Conservation (phyloP, 257 asterid genomes). For the Leonotis leonurus region DNA sequence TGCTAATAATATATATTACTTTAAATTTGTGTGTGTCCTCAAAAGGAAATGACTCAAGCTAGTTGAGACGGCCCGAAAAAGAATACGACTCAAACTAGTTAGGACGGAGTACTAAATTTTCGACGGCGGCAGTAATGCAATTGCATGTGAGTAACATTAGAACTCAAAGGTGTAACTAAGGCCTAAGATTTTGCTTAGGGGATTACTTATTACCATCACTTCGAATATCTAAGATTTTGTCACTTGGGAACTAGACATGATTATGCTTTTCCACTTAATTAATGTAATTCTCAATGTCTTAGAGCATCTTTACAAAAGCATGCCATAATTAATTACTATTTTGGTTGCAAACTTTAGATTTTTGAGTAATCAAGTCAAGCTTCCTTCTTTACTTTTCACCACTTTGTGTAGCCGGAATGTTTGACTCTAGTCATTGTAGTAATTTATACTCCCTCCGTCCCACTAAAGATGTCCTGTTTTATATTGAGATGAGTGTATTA, state of each 20-base stretch:
- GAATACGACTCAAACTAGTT: too few relatives aligned
- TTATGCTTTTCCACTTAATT: conserved; percentile 3
- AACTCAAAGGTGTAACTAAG: neutral
- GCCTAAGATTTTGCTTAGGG: neutral
- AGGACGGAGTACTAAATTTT: too few relatives aligned
- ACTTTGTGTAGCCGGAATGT: neutral
- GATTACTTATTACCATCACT: neutral
- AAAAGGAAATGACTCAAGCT: too few relatives aligned
- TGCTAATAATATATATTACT: too few relatives aligned
- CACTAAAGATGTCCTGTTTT: too few relatives aligned
- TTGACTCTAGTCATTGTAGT: neutral
- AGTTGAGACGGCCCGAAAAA: too few relatives aligned
- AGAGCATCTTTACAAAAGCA: conserved; percentile 13
- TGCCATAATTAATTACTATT: conserved; percentile 3
- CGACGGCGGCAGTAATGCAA: conserved; percentile 1
- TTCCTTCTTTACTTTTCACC: neutral
- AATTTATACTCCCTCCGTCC: too few relatives aligned
- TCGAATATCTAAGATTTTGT: conserved; percentile 11
- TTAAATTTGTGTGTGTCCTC: too few relatives aligned
- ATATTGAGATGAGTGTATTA: too few relatives aligned
- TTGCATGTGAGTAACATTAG: neutral
- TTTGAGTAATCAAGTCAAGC: neutral
- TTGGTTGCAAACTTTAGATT: neutral
- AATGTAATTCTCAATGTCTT: conserved; percentile 11
- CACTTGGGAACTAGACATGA: conserved; percentile 21